Evolutionary conservation across 495 filamentous ascomycete genomes (phyloP), one percentile per base, ranked within the genome.

Genomic region (Bacidia rubella): DNA sequence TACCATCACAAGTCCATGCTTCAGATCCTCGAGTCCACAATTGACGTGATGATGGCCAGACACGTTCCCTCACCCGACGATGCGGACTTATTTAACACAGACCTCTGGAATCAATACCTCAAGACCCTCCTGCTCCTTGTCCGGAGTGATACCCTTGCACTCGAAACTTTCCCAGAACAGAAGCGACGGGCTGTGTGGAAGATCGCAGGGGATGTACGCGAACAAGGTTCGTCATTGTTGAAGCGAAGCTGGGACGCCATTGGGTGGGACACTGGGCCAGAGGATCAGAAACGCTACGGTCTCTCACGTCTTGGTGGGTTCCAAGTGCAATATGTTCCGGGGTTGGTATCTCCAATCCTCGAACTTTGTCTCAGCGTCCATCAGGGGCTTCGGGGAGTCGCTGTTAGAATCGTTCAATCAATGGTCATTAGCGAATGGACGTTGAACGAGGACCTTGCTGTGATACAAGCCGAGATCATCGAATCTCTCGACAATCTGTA

Each of bases 361-460:
- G 89, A 92, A 59, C 74, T 97, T 15, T 99, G 92, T 60, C 73
- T 99, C 19, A 96, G 90, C 61, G 89, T 96, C 7, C 92, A 99
- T 54, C 88, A 94, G 62, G 88, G 89, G 1, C 68, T 99, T 52
- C 76, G 93, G 54, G 78, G 80, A 53, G 90, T 92, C 59, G 92
- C 92, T 11, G 86, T 97, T 24, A 85, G 90, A 68, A 85, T 97
- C 26, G 68, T 99, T 38, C 87, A 95, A 62, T 93, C 86, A 11
- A 97, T 99, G 93, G 95, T 97, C 51, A 80, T 97, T 55, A 93
- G 89, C 64, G 90, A 97, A 68, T 99, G 92, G 92, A 90, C 85
- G n/a, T 68, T 97, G 51, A 95, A 87, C 59, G 82, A 95, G 62
- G 90, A 97, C 60, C 70, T 99, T 20, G 85, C 81, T 11, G 82